Base-by-base conservation (phyloP, 1,284 basidiomycete species). In the Ceratobasidium sp. region DNA sequence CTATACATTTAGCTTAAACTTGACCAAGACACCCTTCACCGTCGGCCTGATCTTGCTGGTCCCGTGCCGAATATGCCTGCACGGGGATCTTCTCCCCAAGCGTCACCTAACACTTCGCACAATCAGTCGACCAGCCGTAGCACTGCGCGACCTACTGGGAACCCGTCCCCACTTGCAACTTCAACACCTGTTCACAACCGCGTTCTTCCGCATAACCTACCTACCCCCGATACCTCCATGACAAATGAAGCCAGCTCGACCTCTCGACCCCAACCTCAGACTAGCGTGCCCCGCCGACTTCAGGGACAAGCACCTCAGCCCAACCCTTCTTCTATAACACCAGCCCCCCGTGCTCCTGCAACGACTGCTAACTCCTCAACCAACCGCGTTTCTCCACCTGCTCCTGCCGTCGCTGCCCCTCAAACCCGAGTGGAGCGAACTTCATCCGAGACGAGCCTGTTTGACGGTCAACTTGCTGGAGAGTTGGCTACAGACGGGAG, bases 41-140 rank as follows among this genome's bases (percentile, higher is more conserved):
- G 95, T 63, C 87, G 92, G 19, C 90, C 93, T 15, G 93, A 95
- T 79, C 93, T 91, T 76, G 87, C 89, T 29, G 87, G 57, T 1
- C 56, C 67, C 14, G 67, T 72, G 5, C 67, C 67, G 9, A 72
- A 59, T 17, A 72, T 72, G 67, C 67, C 67, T 36, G 24, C 44
- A 14, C 67, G 54, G 19, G 67, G 47, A 45, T 24, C 56, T 51
- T 19, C 45, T 44, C 54, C 56, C 19, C 67, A 56, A 56, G n/a
- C 45, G 19, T 50, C 31, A 7, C 31, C 24, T 50, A 48, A 45
- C 50, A 31, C 57, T 17, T 15, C 67, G 41, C 67, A 47, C 4
- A 72, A 72, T 50, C 64, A 66, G 29, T 5, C 33, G 17, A 29
- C 36, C 19, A 53, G 36, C 36, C 29, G 45, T 15, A 50, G 22